Evolutionary conservation across 371 early-diverging fungal genomes (phyloP).

Genomic region (Apophysomyces trapeziformis): DNA sequence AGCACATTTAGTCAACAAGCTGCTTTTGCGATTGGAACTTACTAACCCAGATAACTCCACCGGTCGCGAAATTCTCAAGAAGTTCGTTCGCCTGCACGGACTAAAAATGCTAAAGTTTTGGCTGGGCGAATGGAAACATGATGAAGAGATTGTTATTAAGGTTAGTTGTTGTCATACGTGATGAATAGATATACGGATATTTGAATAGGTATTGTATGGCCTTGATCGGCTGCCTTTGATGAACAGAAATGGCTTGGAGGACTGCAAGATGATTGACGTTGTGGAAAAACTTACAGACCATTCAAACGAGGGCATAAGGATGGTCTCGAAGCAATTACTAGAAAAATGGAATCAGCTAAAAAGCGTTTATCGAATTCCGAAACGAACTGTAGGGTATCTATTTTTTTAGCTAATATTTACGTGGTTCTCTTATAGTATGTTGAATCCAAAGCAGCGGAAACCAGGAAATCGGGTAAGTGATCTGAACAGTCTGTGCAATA

Average conservation of each 20-base stretch:
- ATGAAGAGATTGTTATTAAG: constrained; percentile 32
- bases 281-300: constrained; percentile 47
- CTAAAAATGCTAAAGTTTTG: constrained; percentile 44
- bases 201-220: constrained; percentile 18
- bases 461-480: not conserved
- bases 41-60: constrained; percentile 26
- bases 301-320: constrained; percentile 45
- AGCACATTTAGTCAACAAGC: constrained; percentile 47
- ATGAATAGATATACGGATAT: not conserved
- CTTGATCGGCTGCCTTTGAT: constrained; percentile 48
- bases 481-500: not conserved
- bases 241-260: constrained; percentile 72
- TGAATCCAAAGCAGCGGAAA: not conserved
- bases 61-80: constrained; percentile 34
- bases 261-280: constrained; percentile 57
- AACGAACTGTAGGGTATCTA: constrained; percentile 25
- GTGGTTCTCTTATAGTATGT: not conserved
- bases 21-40: constrained; percentile 35
- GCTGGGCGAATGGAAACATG: constrained; percentile 47
- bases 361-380: constrained; percentile 61
- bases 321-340: constrained; percentile 41
- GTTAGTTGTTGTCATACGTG: not conserved
- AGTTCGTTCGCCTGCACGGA: constrained; percentile 41
- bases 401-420: not conserved
- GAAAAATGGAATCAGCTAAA: constrained; percentile 57